Base-by-base conservation (phyloP, 192 early-diverging fungal species). In the Podila clonocystis region DNA sequence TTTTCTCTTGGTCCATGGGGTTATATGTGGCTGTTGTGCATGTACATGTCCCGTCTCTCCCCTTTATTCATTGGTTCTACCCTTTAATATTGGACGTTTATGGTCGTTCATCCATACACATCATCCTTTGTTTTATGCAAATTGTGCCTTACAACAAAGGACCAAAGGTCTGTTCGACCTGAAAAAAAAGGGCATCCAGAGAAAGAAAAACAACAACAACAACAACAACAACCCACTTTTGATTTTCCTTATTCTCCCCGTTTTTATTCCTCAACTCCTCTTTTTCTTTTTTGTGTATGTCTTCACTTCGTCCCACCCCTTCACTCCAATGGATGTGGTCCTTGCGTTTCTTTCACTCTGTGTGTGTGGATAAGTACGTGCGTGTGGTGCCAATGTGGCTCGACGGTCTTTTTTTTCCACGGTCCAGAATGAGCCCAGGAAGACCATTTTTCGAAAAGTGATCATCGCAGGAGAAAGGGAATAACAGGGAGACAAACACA, bases 11-110 rank as follows among this genome's bases (percentile, higher is more conserved):
- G 41, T 45, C 41, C 41, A 45, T 45, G 41, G 13, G 41, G 41
- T 45, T 45, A 6, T 63, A 38, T 45, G 41, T 38, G 38, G 41
- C 62, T 63, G 30, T 38, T 63, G 62, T 31, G 33, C 33, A 63
- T 31, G 24, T 38, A 38, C 33, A 31, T 13, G 33, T 36, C 34
- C 34, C 34, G 34, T 45, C 41, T 45, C 13, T 45, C 41, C 41
- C 41, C 41, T 45, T 45, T 45, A 45, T 45, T 45, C 15, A 17
- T 45, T 3, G 41, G 41, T 45, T 45, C 41, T 45, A 45, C 41
- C 41, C 41, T 45, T 45, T 45, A 45, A 45, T 45, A 45, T 45
- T 45, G 41, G 41, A 45, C 41, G 13, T 45, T 45, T 17, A 17
- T 45, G 41, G 11, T 45, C 41, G 41, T 45, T 45, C 41, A 45